Evolutionary conservation across 2,329 filamentous ascomycete species (phyloP), one percentile per base, ranked within the genome.

Genomic region (Penicillium sp.): DNA sequence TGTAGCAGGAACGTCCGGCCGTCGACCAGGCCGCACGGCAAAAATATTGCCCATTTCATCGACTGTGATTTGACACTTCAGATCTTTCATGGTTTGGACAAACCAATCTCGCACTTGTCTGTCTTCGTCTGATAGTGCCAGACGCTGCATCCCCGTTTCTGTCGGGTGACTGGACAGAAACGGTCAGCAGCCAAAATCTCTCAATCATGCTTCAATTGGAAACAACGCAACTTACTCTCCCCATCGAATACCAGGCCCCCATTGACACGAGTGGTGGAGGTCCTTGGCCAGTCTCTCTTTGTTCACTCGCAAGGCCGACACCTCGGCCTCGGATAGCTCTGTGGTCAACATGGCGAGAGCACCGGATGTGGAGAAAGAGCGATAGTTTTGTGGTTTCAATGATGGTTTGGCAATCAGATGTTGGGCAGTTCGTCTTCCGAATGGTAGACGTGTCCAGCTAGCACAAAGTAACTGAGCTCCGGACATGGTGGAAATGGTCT

Each of bases 1-100:
- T 1, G 83, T 86, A 1, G 85, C 78, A 7, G 80, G 74, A 2
- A 79, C 78, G 26, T 79, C 73, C 13, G 75, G 71, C 44, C 70
- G 68, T 47, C 77, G 70, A 1, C 87, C 86, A 3, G 82, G 78
- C 3, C 84, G 77, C 3, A 88, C 74, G 1, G 86, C 85, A 62
- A 91, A 93, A 51, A 85, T 86, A 56, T 91, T 93, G 18, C 87
- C 87, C 80, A 91, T 90, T 26, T 80, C 73, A 62, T 93, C 88
- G 1, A 88, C 67, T 0, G 77, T 83, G 6, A 86, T 75, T 3
- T 76, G 74, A 64, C 87, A 91, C 8, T 83, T 85, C 0, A 90
- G 70, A 0, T 70, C 72, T 57, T 79, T 69, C 1, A 80, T 81
- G 0, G 81, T 83, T 13, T 81, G 65, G 0, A 83, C 76, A 54